Percentiles rank a stretch among this genome's conserved stretches.
Evolutionary conservation across 2,329 filamentous ascomycete genomes (phyloP).

Genomic region (Septoria linicola): DNA sequence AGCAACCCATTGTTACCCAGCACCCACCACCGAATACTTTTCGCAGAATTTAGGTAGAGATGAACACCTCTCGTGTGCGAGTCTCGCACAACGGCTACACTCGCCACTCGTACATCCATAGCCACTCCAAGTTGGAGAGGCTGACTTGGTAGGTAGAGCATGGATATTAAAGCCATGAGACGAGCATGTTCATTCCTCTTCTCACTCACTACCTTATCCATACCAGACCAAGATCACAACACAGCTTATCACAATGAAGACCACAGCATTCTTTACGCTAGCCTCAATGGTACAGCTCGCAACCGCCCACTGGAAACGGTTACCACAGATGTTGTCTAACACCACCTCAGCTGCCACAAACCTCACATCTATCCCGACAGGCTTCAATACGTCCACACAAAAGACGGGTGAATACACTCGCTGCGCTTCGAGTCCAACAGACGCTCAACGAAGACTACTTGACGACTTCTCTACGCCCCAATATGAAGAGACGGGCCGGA

Average conservation of each 20-base stretch:
- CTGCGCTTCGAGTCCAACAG: constrained; percentile 3
- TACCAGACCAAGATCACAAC: background rate
- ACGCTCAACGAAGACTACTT: constrained; percentile 1
- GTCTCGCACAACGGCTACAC: no score
- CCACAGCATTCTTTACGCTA: constrained; percentile 1
- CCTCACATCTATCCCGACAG: background rate
- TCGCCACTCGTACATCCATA: no score
- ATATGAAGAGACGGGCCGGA: background rate
- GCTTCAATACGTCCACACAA: background rate
- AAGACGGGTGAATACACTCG: constrained; percentile 2
- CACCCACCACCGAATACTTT: no score
- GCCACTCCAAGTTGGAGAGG: no score
- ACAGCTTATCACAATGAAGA: constrained; percentile 4
- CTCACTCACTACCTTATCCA: background rate
- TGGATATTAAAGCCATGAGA: background rate
- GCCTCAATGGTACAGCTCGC: background rate
- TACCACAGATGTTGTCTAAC: background rate
- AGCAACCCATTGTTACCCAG: no score
- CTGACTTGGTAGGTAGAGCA: no score
- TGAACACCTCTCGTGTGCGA: no score
- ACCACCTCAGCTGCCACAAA: constrained; percentile 1
- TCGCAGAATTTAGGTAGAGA: no score
- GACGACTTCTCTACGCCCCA: constrained; percentile 5
- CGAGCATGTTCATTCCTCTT: background rate
- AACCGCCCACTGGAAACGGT: constrained; percentile 4